Evolutionary conservation across 2,329 filamentous ascomycete genomes (phyloP).

Genomic region (Colletotrichum sp.): DNA sequence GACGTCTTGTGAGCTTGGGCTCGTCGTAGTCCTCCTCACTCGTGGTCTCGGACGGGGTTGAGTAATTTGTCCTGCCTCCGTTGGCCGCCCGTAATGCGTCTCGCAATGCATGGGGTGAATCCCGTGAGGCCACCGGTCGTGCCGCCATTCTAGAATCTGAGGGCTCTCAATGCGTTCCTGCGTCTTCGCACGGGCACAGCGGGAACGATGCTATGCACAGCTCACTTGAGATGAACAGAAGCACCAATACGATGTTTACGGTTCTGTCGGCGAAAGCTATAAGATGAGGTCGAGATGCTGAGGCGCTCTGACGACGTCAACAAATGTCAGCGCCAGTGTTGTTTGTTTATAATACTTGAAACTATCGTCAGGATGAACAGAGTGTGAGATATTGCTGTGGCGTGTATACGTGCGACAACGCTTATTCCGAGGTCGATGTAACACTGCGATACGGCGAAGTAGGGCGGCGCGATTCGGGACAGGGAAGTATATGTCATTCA

Average conservation of each 20-base stretch:
- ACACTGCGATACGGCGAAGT: neutral
- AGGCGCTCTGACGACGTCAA: neutral
- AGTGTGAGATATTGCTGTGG: neutral
- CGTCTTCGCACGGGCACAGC: neutral
- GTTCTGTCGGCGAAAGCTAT: neutral
- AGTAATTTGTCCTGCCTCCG: neutral
- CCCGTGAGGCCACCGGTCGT: neutral
- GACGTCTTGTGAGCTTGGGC: neutral
- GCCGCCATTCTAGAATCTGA: neutral
- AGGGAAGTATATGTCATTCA: neutral
- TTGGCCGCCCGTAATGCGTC: slow-evolving; percentile 22
- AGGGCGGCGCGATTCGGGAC: neutral
- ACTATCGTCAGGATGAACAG: neutral
- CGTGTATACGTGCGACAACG: neutral
- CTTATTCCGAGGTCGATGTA: neutral
- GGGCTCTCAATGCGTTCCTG: neutral
- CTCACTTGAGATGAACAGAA: slow-evolving; percentile 4
- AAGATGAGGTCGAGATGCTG: neutral
- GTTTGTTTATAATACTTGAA: neutral
- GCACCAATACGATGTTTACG: neutral
- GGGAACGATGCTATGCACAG: neutral
- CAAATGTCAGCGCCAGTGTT: neutral
- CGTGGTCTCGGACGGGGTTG: slow-evolving; percentile 40
- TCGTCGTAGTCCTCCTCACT: slow-evolving; percentile 54
- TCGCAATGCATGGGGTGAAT: slow-evolving; percentile 21